phyloP scores from a whole-genome alignment of 768 basidiomycete species.

The Nidula microcarpa region DNA sequence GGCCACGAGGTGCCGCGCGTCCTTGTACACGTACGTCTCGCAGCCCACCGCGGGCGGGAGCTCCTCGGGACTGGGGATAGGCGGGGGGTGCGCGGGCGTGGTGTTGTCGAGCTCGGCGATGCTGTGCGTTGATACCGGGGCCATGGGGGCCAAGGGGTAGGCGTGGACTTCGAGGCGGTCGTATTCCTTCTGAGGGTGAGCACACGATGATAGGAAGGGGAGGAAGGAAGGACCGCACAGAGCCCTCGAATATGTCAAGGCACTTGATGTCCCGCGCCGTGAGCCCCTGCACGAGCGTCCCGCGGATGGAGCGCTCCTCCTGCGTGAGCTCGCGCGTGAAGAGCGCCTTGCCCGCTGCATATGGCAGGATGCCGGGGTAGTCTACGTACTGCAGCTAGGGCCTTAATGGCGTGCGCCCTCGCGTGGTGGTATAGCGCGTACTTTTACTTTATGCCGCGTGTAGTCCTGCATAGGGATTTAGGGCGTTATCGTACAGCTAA shows the following conservation, averaged over 20 bases:
- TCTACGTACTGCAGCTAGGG: conserved; percentile 49
- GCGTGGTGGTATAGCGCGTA: conserved; percentile 17
- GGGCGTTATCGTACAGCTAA: not conserved
- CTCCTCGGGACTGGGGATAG: conserved; percentile 32
- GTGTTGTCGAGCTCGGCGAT: conserved; percentile 25
- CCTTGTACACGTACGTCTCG: conserved; percentile 72
- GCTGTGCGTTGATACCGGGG: conserved; percentile 25
- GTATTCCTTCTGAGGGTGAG: conserved; percentile 61
- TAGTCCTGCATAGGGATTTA: conserved; percentile 47
- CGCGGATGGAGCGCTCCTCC: conserved; percentile 72
- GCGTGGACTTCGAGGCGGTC: conserved; percentile 48
- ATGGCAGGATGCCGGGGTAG: conserved; percentile 82
- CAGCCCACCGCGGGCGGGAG: conserved; percentile 36
- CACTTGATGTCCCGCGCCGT: conserved; percentile 56
- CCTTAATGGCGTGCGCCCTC: not conserved
- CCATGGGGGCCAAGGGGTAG: conserved; percentile 47
- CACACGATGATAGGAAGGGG: not conserved
- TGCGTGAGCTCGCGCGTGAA: conserved; percentile 45
- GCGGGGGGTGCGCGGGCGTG: conserved; percentile 38
- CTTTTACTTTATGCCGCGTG: conserved; percentile 79
- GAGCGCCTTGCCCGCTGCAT: conserved; percentile 40
- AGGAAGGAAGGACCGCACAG: conserved; percentile 37
- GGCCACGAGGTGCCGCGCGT: conserved; percentile 42
- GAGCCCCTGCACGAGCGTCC: conserved; percentile 76
- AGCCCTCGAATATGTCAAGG: conserved; percentile 82